phyloP scores from a whole-genome alignment of 805 yeast species.

The Cyberlindnera xishuangbannaensis region DNA sequence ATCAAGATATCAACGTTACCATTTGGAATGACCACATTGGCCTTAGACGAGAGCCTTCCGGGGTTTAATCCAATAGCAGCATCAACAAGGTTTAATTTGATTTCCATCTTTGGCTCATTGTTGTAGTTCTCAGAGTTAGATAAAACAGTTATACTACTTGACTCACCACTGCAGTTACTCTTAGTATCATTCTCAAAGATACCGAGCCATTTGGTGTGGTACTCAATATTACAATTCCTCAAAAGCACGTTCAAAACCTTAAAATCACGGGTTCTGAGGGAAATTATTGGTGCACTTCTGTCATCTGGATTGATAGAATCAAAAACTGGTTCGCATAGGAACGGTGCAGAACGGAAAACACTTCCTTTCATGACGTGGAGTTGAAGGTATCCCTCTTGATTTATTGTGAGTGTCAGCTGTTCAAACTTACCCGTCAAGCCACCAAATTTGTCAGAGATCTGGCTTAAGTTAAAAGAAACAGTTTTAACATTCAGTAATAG shows the following conservation, averaged over 20 bases:
- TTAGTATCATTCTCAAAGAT: constrained; percentile 30
- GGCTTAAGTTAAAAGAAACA: constrained; percentile 11
- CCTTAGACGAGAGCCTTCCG: constrained; percentile 48
- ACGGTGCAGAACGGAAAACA: constrained; percentile 9
- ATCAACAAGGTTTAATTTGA: constrained; percentile 34
- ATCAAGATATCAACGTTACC: constrained; percentile 48
- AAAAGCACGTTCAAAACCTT: constrained; percentile 37
- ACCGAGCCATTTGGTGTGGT: constrained; percentile 54
- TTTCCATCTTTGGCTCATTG: constrained; percentile 8
- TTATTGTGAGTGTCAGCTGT: constrained; percentile 9
- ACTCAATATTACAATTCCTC: constrained; percentile 45
- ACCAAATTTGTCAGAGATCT: constrained; percentile 30
- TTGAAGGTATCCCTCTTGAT: constrained; percentile 18
- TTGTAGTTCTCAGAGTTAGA: constrained; percentile 8
- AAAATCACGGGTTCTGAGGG: constrained; percentile 31
- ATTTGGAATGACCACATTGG: constrained; percentile 42
- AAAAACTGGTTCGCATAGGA: constrained; percentile 27
- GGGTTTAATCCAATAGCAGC: constrained; percentile 63
- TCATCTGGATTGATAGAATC: constrained; percentile 30
- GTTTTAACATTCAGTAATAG: constrained; percentile 8
- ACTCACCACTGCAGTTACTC: constrained; percentile 7
- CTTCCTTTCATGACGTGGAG: constrained; percentile 13
- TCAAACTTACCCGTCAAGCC: constrained; percentile 19
- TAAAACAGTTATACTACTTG: constrained; percentile 2
- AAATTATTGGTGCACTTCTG: constrained; percentile 34